Base-by-base conservation (phyloP, 176 grass and related monocot genomes). In the Phyllostachys edulis region DNA sequence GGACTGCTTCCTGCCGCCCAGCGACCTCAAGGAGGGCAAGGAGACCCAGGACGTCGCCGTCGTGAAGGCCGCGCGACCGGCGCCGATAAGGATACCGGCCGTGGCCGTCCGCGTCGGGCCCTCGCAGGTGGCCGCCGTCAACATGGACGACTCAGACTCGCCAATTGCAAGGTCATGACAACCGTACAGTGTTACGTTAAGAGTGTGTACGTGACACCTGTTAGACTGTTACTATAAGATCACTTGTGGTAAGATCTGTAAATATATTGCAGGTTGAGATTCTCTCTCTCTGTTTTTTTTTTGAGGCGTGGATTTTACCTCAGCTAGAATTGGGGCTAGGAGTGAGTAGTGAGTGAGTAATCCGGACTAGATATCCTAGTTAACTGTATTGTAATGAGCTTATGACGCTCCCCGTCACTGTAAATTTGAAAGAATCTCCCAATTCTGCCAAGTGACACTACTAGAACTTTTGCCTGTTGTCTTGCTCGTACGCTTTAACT, bases 1-100 rank as follows among this genome's bases (percentile, higher is more conserved):
- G 83, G 93, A 99, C 37, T 96, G 96, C 87, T 96, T 95, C 87
- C 80, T 99, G 41, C 96, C 96, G 73, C 96, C 96, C 37, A 95
- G 93, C 55, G 93, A 95, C 81, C 91, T 98, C 80, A 92, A 84
- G 86, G 91, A 92, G 8, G 85, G 80, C 34, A 87, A 93, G 41
- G 88, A 89, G 5, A 42, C 24, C n/a, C 75, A 81, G 24, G 82
- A 62, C 47, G 77, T 64, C 38, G 57, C 20, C 46, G n/a, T 14
- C 46, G 77, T 80, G 74, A 91, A 91, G 68, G 52, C 76, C 21
- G 50, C 78, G n/a, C 68, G 85, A 1, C 91, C 89, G 55, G 59
- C 87, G 9, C 81, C 82, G 13, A 44, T 81, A 42, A 84, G 87
- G 86, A 84, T 91, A 84, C 94, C 92, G 63, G 76, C 81, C 17